Evolutionary conservation across 768 basidiomycete genomes (phyloP).

Genomic region (Cytidiella melzeri): DNA sequence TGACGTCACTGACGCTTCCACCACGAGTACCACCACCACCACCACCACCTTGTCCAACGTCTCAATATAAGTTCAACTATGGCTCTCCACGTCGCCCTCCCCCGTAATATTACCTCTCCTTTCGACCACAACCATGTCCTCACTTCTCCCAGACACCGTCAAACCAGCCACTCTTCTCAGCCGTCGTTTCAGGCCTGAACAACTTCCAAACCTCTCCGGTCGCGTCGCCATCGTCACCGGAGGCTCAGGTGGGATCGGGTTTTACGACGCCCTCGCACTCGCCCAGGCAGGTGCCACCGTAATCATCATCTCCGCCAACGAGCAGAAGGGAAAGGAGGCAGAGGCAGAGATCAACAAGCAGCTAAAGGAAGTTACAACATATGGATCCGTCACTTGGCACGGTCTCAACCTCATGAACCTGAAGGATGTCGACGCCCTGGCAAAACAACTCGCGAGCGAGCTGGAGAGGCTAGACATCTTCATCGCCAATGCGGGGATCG

Average conservation of each 20-base stretch:
- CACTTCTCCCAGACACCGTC: conserved; percentile 21
- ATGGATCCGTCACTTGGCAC: conserved; percentile 20
- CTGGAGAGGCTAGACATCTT: conserved; percentile 23
- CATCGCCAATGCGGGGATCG: conserved; percentile 24
- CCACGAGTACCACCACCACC: not conserved
- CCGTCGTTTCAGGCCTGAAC: conserved; percentile 21
- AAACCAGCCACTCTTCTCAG: conserved; percentile 22
- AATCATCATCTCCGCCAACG: conserved; percentile 24
- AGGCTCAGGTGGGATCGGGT: conserved; percentile 24
- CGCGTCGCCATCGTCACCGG: conserved; percentile 26
- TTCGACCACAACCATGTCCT: conserved; percentile 17
- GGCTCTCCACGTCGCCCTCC: no score
- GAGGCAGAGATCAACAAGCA: conserved; percentile 21
- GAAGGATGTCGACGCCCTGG: conserved; percentile 18
- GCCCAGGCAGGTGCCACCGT: conserved; percentile 23
- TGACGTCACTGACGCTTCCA: not conserved
- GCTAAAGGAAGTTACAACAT: conserved; percentile 16
- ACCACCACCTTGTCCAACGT: no score
- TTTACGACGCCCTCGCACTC: conserved; percentile 25
- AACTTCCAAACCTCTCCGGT: conserved; percentile 23
- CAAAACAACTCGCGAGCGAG: conserved; percentile 17
- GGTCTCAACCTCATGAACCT: conserved; percentile 20
- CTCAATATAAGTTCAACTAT: no score
- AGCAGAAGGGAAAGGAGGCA: conserved; percentile 22
- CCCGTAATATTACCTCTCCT: no score